Conservation (phyloP, 306 rosid genomes). For the Quercus rubra region DNA sequence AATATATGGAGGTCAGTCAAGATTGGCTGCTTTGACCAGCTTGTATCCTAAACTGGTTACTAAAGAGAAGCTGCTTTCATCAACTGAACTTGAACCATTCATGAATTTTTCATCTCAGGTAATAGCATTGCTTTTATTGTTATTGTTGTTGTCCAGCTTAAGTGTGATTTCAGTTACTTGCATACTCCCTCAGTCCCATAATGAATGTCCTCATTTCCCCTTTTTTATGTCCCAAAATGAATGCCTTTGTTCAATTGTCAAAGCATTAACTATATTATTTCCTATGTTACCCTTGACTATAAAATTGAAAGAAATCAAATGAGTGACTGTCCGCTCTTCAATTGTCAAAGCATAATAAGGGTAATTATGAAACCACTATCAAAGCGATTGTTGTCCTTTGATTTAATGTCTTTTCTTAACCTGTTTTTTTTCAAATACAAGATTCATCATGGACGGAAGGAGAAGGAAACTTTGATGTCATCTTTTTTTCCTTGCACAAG, state of each 20-base stretch:
- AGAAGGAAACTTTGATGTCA: neutral
- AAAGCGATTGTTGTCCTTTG: neutral
- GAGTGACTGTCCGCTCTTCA: neutral
- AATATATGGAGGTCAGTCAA: constrained; percentile 75
- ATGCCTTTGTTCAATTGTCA: neutral
- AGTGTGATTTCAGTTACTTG: neutral
- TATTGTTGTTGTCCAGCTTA: constrained; percentile 11
- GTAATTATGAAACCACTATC: neutral
- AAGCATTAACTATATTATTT: neutral
- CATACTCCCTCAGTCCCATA: too few relatives aligned
- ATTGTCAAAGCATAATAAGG: neutral
- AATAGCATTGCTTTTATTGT: constrained; percentile 14
- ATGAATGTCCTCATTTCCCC: neutral
- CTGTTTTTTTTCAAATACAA: neutral
- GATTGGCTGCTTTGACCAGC: constrained; percentile 74
- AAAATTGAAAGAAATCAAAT: too few relatives aligned
- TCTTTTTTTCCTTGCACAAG: too few relatives aligned
- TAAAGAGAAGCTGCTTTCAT: constrained; percentile 84
- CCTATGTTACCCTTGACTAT: too few relatives aligned
- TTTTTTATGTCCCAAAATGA: neutral
- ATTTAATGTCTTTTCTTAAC: neutral
- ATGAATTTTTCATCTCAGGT: constrained; percentile 93
- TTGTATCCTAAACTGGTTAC: constrained; percentile 92
- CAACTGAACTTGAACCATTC: constrained; percentile 68
- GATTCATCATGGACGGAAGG: neutral